These are phyloP conservation scores for Petunia hybrid DNA, from an alignment of 305 asterid species.

Conservation along the genomic window DNA sequence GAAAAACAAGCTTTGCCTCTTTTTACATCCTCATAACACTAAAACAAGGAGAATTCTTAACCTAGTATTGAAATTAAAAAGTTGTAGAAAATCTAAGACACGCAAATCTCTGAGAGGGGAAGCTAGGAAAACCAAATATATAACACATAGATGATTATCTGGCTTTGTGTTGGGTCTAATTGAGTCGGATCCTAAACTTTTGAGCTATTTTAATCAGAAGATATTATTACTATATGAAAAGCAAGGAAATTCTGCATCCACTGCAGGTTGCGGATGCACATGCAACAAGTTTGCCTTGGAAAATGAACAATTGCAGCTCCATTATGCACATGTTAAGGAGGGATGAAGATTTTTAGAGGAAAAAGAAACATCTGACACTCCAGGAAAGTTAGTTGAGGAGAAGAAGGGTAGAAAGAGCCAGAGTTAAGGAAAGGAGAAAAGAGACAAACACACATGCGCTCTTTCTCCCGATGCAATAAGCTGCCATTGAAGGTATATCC, in stretches of 20 bases:
- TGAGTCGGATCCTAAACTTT: slow-evolving; percentile 21
- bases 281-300: slow-evolving; percentile 26
- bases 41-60: slow-evolving; percentile 5
- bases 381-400: slow-evolving; percentile 55
- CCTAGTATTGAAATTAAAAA: not conserved
- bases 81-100: not conserved
- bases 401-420: slow-evolving; percentile 80
- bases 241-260: slow-evolving; percentile 18
- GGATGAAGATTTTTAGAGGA: slow-evolving; percentile 31
- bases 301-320: slow-evolving; percentile 16
- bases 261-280: slow-evolving; percentile 13
- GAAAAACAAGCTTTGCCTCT: not conserved
- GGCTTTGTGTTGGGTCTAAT: slow-evolving; percentile 18
- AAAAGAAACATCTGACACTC: slow-evolving; percentile 47
- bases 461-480: slow-evolving; percentile 94
- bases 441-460: slow-evolving; percentile 99
- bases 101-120: not conserved
- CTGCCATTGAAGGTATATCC: slow-evolving; percentile 99
- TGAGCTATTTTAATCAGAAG: slow-evolving; percentile 9
- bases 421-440: slow-evolving; percentile 92
- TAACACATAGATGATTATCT: slow-evolving; percentile 21
- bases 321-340: slow-evolving; percentile 28
- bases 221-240: slow-evolving; percentile 6
- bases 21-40: slow-evolving; percentile 2
- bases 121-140: slow-evolving; percentile 17